Conservation (phyloP, 352 stramenopile genomes). For the Aphanomyces astaci region DNA sequence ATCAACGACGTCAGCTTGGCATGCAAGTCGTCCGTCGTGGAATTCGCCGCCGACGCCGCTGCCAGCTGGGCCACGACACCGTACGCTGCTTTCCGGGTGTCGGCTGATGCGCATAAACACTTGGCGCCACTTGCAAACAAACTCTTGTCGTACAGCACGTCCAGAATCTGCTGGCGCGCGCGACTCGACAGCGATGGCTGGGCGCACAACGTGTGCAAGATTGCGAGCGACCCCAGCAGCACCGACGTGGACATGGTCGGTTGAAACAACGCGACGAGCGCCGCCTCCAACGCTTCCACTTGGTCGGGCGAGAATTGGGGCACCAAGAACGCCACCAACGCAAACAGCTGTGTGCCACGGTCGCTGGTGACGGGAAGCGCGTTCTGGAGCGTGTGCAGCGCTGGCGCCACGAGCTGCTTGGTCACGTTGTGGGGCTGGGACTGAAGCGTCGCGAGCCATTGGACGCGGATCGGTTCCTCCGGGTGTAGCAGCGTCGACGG, state of each 20-base stretch:
- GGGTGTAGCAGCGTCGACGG: constrained; percentile 19
- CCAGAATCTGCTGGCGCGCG: constrained; percentile 45
- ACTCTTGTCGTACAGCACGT: constrained; percentile 78
- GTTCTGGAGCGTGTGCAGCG: neutral
- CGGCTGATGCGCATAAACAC: constrained; percentile 66
- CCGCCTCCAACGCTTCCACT: neutral
- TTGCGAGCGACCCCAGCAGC: constrained; percentile 1
- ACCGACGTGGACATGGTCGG: constrained; percentile 4
- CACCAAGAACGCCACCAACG: constrained; percentile 1
- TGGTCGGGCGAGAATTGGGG: neutral
- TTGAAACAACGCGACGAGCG: neutral
- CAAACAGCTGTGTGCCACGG: constrained; percentile 10
- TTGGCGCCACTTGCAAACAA: constrained; percentile 51
- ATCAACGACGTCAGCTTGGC: neutral
- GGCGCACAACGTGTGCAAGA: neutral
- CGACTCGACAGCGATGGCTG: neutral
- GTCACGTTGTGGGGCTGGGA: neutral
- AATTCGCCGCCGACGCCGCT: no score
- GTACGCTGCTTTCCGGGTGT: constrained; percentile 72
- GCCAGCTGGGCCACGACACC: constrained; percentile 46
- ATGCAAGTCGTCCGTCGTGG: neutral
- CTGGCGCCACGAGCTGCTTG: neutral
- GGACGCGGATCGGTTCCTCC: constrained; percentile 71
- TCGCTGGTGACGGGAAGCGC: neutral
- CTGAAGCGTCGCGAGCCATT: constrained; percentile 76